These are phyloP conservation scores for Amauroascus niger DNA, from an alignment of 2,329 filamentous ascomycete species.

Conservation along the genomic window DNA sequence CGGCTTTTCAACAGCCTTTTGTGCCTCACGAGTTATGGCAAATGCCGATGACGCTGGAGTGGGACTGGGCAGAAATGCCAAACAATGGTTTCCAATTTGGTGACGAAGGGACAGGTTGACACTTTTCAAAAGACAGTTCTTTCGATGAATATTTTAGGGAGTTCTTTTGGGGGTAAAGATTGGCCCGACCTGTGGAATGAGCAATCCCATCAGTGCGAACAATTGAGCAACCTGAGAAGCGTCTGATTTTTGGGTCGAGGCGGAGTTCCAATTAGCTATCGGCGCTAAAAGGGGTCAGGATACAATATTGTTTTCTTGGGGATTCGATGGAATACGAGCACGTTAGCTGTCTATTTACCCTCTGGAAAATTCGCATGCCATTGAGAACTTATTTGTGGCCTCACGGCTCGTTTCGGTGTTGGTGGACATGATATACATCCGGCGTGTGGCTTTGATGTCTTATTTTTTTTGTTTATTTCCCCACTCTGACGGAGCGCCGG, in stretches of 20 bases:
- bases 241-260: background rate
- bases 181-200: background rate
- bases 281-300: background rate
- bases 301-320: background rate
- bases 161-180: background rate
- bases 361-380: background rate
- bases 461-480: background rate
- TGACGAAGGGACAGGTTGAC: constrained; percentile 1
- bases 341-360: background rate
- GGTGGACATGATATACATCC: background rate
- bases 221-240: background rate
- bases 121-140: background rate
- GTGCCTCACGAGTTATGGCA: constrained; percentile 90
- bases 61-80: constrained; percentile 56
- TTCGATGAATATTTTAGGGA: background rate
- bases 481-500: background rate
- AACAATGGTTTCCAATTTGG: constrained; percentile 14
- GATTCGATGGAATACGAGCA: background rate
- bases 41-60: constrained; percentile 91
- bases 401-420: background rate
- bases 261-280: background rate
- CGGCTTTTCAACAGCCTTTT: constrained; percentile 68
- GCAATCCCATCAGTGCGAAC: background rate
- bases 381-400: background rate
- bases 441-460: background rate